Evolutionary conservation across 2,329 filamentous ascomycete species (phyloP).

Genomic region (Aspergillus sp.): DNA sequence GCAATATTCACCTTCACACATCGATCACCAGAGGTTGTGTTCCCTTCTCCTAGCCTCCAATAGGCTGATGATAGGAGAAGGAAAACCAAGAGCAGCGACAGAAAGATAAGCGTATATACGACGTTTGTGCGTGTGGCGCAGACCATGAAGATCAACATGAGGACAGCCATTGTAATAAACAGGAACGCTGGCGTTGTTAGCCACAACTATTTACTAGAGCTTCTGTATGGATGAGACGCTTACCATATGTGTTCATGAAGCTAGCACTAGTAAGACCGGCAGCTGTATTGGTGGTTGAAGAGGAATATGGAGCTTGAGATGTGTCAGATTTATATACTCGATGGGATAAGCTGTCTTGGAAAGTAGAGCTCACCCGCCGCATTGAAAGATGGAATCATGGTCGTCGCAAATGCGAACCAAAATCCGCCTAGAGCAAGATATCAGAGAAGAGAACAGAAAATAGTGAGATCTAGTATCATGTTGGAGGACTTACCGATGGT

Average conservation of each 20-base stretch:
- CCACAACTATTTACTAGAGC: neutral
- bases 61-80: constrained; percentile 56
- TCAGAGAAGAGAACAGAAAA: constrained; percentile 1
- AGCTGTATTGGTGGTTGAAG: constrained; percentile 18
- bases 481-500: constrained; percentile 38
- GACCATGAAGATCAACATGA: constrained; percentile 63
- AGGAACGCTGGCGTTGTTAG: constrained; percentile 45
- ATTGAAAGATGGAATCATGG: constrained; percentile 51
- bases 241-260: constrained; percentile 22
- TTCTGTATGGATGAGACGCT: neutral
- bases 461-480: neutral
- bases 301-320: constrained; percentile 19
- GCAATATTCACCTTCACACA: constrained; percentile 19
- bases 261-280: constrained; percentile 15
- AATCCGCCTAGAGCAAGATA: constrained; percentile 36
- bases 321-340: neutral
- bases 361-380: constrained; percentile 49
- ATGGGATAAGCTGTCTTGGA: constrained; percentile 24
- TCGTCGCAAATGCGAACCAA: constrained; percentile 54
- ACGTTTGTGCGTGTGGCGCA: constrained; percentile 69
- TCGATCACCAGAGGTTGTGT: constrained; percentile 22
- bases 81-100: constrained; percentile 57
- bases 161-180: constrained; percentile 61
- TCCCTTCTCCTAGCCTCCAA: constrained; percentile 49
- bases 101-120: constrained; percentile 66